phyloP scores from a whole-genome alignment of 129 eudicot species.

The Pseudognaphalium luteoalbum region DNA sequence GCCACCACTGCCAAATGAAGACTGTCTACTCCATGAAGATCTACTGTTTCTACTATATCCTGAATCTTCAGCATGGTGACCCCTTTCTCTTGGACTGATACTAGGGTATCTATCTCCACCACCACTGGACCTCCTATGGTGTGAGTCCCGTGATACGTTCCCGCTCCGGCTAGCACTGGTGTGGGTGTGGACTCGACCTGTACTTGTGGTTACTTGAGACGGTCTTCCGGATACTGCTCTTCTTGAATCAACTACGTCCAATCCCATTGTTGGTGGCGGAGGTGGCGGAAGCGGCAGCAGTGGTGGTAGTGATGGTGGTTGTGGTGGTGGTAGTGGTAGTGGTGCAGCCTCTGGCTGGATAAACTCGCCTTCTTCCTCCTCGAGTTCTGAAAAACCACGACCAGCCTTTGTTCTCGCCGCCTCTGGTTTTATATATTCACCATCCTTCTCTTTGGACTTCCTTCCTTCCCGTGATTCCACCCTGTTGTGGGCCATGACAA shows the following conservation, averaged over 20 bases:
- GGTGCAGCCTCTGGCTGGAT: conserved; percentile 28
- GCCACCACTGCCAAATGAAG: conserved; percentile 28
- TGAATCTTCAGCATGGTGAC: conserved; percentile 48
- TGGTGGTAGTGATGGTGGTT: not conserved
- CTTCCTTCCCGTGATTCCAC: conserved; percentile 17
- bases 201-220: conserved; percentile 45
- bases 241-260: conserved; percentile 36
- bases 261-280: conserved; percentile 23
- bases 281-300: conserved; percentile 4
- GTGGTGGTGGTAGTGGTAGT: conserved; percentile 7
- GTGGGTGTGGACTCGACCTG: conserved; percentile 43
- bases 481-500: not conserved
- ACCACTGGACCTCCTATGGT: conserved; percentile 43
- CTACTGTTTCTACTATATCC: conserved; percentile 57
- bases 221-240: conserved; percentile 48
- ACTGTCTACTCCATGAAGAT: conserved; percentile 62
- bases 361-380: conserved; percentile 44
- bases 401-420: conserved; percentile 12
- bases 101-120: conserved; percentile 32
- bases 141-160: conserved; percentile 41
- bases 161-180: conserved; percentile 37
- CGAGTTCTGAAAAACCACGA: conserved; percentile 7
- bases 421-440: conserved; percentile 14
- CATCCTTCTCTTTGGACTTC: conserved; percentile 32
- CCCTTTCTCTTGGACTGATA: conserved; percentile 57